Evolutionary conservation across 2,329 filamentous ascomycete species (phyloP).

Genomic region (Cytospora chrysosperma): DNA sequence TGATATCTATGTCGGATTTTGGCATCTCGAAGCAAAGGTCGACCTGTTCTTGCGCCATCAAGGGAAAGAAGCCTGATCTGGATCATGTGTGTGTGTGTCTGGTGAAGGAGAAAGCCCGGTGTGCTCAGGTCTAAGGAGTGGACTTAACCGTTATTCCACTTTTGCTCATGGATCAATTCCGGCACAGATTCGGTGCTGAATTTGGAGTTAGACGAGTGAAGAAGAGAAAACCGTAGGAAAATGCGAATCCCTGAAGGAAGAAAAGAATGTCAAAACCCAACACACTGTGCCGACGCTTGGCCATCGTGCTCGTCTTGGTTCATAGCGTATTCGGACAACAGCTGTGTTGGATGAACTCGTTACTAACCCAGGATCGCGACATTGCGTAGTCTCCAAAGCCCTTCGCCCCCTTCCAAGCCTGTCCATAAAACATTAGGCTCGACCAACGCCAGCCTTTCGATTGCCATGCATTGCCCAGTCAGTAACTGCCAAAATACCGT

Average conservation of each 20-base stretch:
- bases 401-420: neutral
- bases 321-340: neutral
- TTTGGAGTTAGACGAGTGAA: slow-evolving; percentile 13
- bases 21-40: slow-evolving; percentile 40
- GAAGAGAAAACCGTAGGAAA: slow-evolving; percentile 13
- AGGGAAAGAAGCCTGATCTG: slow-evolving; percentile 95
- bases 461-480: neutral
- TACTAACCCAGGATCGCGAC: neutral
- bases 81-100: slow-evolving; percentile 32
- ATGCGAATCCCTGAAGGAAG: slow-evolving; percentile 17
- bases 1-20: slow-evolving; percentile 28
- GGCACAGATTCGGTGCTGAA: neutral
- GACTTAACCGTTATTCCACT: slow-evolving; percentile 85
- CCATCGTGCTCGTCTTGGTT: neutral
- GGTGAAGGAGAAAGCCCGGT: slow-evolving; percentile 97
- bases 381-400: neutral
- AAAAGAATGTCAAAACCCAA: neutral
- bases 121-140: slow-evolving; percentile 69
- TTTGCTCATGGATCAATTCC: slow-evolving; percentile 19
- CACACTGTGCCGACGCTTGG: neutral
- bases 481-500: slow-evolving; percentile 32
- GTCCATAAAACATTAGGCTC: neutral
- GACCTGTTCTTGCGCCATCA: slow-evolving; percentile 79
- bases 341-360: neutral
- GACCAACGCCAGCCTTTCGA: neutral